Evolutionary conservation across 768 basidiomycete species (phyloP).

Genomic region (Boletus fagicola): DNA sequence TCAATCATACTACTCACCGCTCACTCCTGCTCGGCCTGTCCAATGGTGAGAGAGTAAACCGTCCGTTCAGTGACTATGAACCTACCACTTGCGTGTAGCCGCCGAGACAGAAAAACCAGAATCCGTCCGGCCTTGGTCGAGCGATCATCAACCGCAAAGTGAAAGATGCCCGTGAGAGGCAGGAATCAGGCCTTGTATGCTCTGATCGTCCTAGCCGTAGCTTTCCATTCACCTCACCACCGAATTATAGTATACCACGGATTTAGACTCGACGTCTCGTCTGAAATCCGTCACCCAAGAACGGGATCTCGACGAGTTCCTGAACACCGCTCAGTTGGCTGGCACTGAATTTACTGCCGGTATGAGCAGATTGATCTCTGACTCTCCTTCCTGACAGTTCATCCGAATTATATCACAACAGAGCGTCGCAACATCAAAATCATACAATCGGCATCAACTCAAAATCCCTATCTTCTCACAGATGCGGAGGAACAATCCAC

Average conservation of each 20-base stretch:
- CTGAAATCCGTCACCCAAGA: constrained; percentile 95
- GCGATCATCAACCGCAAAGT: constrained; percentile 92
- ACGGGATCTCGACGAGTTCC: constrained; percentile 90
- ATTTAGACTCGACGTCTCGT: constrained; percentile 62
- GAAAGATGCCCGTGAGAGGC: constrained; percentile 34
- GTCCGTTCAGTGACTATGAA: neutral
- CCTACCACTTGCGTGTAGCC: constrained; percentile 37
- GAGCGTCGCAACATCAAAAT: constrained; percentile 82
- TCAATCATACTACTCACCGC: neutral
- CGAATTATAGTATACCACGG: constrained; percentile 59
- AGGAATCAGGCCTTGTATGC: constrained; percentile 60
- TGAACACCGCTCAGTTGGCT: constrained; percentile 92
- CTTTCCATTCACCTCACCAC: constrained; percentile 26
- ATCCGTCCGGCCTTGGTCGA: constrained; percentile 83
- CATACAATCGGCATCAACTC: constrained; percentile 52
- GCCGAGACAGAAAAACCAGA: constrained; percentile 57
- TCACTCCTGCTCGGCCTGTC: neutral
- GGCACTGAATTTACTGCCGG: constrained; percentile 96
- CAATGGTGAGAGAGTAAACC: constrained; percentile 14
- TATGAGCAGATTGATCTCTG: constrained; percentile 34
- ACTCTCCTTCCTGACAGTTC: neutral
- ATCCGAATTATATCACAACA: constrained; percentile 35
- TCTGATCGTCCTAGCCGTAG: neutral
- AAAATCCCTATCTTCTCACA: constrained; percentile 85
- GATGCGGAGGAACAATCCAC: constrained; percentile 79